phyloP scores from a whole-genome alignment of 768 basidiomycete genomes.

The Rhodotorula graminis region DNA sequence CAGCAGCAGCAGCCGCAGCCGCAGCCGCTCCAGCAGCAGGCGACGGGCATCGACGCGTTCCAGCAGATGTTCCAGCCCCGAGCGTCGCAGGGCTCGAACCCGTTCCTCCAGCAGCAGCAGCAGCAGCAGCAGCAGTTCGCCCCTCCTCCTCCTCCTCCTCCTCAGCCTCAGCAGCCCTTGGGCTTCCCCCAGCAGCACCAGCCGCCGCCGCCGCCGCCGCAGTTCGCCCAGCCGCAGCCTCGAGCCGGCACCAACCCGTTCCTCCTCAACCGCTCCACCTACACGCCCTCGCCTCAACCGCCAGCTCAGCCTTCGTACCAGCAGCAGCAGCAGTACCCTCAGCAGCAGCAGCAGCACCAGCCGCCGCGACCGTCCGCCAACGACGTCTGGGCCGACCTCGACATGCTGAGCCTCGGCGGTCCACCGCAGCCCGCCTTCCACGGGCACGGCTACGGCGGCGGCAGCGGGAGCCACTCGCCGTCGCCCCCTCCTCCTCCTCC shows the following conservation, averaged over 20 bases:
- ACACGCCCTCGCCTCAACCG: neutral
- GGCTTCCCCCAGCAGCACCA: neutral
- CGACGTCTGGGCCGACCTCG: slow-evolving; percentile 34
- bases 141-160: neutral
- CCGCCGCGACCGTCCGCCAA: too few relatives aligned
- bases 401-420: neutral
- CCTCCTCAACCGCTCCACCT: neutral
- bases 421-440: neutral
- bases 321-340: neutral
- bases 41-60: slow-evolving; percentile 11
- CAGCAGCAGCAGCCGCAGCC: neutral
- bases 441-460: slow-evolving; percentile 8
- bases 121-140: neutral
- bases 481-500: slow-evolving; percentile 6
- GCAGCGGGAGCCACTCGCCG: slow-evolving; percentile 5
- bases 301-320: slow-evolving; percentile 17
- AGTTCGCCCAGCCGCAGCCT: neutral
- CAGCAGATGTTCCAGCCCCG: slow-evolving; percentile 34
- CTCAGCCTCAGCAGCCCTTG: neutral
- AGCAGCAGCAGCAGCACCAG: neutral
- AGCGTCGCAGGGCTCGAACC: neutral
- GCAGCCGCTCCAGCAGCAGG: neutral
- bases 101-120: neutral
- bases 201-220: neutral
- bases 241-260: neutral